Conservation (phyloP, 176 grass and related monocot genomes). For the Elaeis guineensis region DNA sequence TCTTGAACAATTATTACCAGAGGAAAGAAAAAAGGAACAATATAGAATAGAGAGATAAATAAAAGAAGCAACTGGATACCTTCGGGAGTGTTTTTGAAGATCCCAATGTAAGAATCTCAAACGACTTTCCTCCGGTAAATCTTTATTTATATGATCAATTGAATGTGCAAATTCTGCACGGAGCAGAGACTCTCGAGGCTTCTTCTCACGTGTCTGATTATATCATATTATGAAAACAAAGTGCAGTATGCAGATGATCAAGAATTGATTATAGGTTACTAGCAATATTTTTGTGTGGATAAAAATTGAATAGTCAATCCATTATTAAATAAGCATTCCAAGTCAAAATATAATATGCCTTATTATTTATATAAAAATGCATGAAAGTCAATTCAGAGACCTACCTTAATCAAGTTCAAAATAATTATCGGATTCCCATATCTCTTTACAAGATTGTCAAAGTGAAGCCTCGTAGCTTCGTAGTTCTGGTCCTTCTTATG, state of each 20-base stretch:
- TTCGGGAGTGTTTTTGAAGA: constrained; percentile 87
- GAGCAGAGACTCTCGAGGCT: constrained; percentile 91
- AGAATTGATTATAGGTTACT: too few relatives aligned
- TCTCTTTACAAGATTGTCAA: constrained; percentile 92
- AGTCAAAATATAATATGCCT: too few relatives aligned
- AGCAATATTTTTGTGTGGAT: too few relatives aligned
- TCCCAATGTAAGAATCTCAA: constrained; percentile 97
- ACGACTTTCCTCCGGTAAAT: constrained; percentile 44
- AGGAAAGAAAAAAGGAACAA: too few relatives aligned
- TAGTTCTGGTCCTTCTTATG: constrained; percentile 60
- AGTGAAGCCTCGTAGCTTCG: constrained; percentile 78
- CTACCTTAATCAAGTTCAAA: constrained; percentile 99
- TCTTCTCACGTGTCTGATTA: constrained; percentile 86
- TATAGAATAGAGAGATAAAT: background rate
- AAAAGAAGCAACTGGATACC: constrained; percentile 30
- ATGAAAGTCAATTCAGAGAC: background rate
- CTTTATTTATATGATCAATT: constrained; percentile 84
- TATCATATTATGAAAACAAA: constrained; percentile 13
- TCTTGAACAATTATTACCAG: background rate
- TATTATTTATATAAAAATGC: too few relatives aligned
- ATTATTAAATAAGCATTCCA: too few relatives aligned
- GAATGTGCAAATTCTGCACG: constrained; percentile 83
- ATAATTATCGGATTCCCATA: constrained; percentile 93
- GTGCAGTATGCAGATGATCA: background rate
- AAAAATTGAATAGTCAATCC: too few relatives aligned